Conservation (phyloP, 306 rosid genomes). For the Spatholobus suberectus region DNA sequence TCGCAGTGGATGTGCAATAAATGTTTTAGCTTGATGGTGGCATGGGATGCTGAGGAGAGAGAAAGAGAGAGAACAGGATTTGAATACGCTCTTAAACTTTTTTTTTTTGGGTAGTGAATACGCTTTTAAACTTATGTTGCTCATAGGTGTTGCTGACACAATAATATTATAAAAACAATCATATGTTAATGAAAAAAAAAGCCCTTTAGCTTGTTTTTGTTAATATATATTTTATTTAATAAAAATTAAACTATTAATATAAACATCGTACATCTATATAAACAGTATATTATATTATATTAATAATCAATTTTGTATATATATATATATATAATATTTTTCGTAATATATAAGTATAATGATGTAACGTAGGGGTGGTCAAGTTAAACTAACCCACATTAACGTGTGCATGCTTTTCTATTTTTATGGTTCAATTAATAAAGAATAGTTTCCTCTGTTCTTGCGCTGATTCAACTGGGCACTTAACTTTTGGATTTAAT, state of each 20-base stretch:
- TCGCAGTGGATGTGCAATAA: conserved; percentile 36
- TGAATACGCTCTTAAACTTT: conserved; percentile 35
- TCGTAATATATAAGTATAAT: conserved; percentile 3
- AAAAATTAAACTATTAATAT: not conserved
- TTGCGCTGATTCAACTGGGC: conserved; percentile 40
- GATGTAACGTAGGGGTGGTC: conserved; percentile 40
- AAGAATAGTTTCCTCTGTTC: conserved; percentile 43
- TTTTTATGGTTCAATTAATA: conserved; percentile 44
- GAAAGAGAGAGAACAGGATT: not conserved
- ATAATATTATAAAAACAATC: not conserved
- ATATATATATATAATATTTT: too few species aligned
- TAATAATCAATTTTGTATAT: too few species aligned
- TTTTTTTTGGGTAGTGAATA: too few species aligned
- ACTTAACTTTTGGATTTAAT: conserved; percentile 10
- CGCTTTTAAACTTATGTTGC: conserved; percentile 23
- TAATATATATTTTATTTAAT: not conserved
- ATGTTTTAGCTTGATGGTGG: conserved; percentile 32
- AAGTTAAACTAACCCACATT: conserved; percentile 31
- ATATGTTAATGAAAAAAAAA: not conserved
- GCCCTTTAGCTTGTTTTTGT: not conserved
- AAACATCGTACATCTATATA: not conserved
- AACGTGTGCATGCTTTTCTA: conserved; percentile 33
- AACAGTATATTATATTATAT: too few species aligned
- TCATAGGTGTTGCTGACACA: not conserved
- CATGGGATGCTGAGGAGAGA: conserved; percentile 10